Evolutionary conservation across 2,329 filamentous ascomycete species (phyloP), one percentile per base, ranked within the genome.

Genomic region (Epicoccum sorghinum): DNA sequence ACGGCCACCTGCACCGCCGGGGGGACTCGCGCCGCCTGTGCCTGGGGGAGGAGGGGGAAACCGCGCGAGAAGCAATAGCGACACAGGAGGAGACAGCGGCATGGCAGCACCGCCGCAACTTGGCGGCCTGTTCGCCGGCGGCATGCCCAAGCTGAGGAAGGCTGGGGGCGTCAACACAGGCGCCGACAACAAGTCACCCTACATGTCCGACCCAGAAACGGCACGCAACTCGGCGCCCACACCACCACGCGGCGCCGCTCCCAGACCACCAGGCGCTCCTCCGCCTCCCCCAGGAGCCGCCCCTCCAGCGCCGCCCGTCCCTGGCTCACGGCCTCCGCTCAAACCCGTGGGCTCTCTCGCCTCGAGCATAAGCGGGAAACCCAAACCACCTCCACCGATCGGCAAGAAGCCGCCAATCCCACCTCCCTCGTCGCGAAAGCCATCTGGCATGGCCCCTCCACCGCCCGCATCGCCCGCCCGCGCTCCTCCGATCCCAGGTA

Each of bases 81-180:
- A 96, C 66, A 83, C 85, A 47, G 82, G 69, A 14, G 61, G 65
- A 59, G 71, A 70, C 13, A 62, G 62, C 36, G 63, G 48, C 13
- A 55, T 65, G 40, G 59, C 60, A 22, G 66, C 67, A 12, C 61
- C 90, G 42, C 91, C 92, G 9, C 93, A 97, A 72, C 76, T 98
- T 9, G 93, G 81, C 27, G 95, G 95, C 1, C 75, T 99, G 24
- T 96, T 99, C 70, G 91, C 90, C 1, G 93, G 91, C 32, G 95
- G 93, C 33, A 98, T 98, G 85, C 95, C 95, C 3, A 98, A 97
- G 78, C 74, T 99, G 68, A 90, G 90, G 74, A 97, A 96, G 79
- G 84, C 88, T 3, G 89, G 91, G 51, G 93, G 90, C 42, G 74
- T 82, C 29, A 78, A 79, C 47, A 80, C 80, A 37, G 77, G 77